Evolutionary conservation across 2,329 filamentous ascomycete species (phyloP).

Genomic region (Dothideomycetes sp.): DNA sequence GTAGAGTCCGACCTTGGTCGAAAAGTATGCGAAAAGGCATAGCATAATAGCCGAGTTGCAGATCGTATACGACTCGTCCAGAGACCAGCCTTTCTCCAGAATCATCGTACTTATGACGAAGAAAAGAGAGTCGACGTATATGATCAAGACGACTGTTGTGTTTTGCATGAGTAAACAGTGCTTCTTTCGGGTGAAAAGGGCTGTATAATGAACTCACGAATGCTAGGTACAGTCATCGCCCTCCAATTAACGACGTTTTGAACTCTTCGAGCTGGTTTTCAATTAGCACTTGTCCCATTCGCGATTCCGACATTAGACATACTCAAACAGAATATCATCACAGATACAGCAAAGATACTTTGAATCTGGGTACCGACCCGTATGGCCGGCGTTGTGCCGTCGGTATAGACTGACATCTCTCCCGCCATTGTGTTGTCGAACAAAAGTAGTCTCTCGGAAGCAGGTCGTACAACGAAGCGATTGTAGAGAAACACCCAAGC

Average conservation of each 20-base stretch:
- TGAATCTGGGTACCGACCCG: not conserved
- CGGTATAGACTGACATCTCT: no score
- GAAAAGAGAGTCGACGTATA: constrained; percentile 49
- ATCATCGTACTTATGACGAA: constrained; percentile 49
- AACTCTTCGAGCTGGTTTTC: not conserved
- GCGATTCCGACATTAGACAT: not conserved
- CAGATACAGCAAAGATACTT: not conserved
- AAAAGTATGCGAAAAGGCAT: constrained; percentile 22
- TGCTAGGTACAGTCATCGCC: not conserved
- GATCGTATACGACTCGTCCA: constrained; percentile 38
- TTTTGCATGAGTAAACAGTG: no score
- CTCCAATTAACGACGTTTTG: not conserved
- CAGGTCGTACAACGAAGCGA: no score
- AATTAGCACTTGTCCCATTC: not conserved
- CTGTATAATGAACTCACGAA: not conserved
- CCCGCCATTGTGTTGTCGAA: no score
- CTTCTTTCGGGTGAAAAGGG: not conserved
- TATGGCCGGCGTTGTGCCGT: no score
- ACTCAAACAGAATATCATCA: not conserved
- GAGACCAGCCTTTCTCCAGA: constrained; percentile 45
- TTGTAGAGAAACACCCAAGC: no score
- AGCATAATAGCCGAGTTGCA: constrained; percentile 50
- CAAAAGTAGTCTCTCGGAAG: no score
- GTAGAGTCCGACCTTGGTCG: constrained; percentile 37
- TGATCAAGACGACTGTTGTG: constrained; percentile 43